Conservation (phyloP, 169 alveolate genomes). For the Plasmodium reichenowi region DNA sequence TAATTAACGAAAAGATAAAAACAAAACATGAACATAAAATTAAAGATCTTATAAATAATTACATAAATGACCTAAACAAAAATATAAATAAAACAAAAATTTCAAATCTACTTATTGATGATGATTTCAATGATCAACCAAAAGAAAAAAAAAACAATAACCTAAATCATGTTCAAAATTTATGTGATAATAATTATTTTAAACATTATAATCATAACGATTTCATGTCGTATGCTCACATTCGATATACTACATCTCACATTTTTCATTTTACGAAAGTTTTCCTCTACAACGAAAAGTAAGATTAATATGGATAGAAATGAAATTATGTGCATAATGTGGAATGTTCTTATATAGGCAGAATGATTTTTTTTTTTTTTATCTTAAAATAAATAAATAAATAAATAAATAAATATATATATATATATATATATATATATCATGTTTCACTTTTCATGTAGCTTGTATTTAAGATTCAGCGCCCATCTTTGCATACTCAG, state of each 20-base stretch:
- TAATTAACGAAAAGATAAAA: constrained; percentile 1
- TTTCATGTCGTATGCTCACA: constrained; percentile 1
- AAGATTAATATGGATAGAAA: neutral
- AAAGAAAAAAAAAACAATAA: neutral
- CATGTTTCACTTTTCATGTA: neutral
- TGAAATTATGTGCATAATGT: neutral
- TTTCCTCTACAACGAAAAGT: constrained; percentile 29
- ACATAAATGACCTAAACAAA: neutral
- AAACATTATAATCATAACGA: neutral
- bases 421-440: too few relatives aligned
- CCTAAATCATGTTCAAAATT: neutral
- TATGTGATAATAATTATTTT: constrained; percentile 8
- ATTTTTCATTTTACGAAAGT: constrained; percentile 32
- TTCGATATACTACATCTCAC: constrained; percentile 28
- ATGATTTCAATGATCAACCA: constrained; percentile 28
- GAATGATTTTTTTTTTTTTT: too few relatives aligned
- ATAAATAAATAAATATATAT: neutral
- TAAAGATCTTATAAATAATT: constrained; percentile 17
- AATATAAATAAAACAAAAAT: constrained; percentile 10
- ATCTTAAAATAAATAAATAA: too few relatives aligned
- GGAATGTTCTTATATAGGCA: neutral
- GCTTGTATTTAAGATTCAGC: constrained; percentile 18
- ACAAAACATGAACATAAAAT: neutral
- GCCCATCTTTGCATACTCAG: constrained; percentile 34
- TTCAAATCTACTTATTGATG: constrained; percentile 34